Percentiles rank a stretch among this genome's conserved stretches.
Evolutionary conservation across 495 filamentous ascomycete species (phyloP).

Genomic region (Lasiosphaeriaceae sp.): DNA sequence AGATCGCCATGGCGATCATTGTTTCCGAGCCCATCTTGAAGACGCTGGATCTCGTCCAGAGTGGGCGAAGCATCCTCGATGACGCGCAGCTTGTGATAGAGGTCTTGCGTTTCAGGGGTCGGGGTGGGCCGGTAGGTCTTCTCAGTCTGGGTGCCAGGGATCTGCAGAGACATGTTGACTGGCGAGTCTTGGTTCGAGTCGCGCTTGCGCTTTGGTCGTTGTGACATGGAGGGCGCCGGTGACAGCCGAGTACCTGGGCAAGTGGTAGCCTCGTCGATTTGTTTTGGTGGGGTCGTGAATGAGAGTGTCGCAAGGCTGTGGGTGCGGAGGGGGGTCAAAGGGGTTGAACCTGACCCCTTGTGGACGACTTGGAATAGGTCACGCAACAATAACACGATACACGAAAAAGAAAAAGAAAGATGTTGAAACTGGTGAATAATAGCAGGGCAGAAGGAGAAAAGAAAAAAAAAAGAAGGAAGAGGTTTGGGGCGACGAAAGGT

Average conservation of each 20-base stretch:
- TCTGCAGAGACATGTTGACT: background rate
- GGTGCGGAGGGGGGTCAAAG: too few species aligned
- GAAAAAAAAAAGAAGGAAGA: background rate
- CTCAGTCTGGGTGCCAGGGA: background rate
- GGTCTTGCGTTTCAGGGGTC: conserved; percentile 28
- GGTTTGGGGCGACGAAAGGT: background rate
- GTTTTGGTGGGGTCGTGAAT: background rate
- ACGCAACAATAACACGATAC: background rate
- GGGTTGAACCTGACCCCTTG: too few species aligned
- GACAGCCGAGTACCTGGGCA: background rate
- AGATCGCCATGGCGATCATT: background rate
- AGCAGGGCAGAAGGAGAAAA: conserved; percentile 1
- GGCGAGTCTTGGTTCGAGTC: background rate
- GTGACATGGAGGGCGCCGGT: background rate
- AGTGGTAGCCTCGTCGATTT: background rate
- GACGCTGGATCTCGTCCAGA: background rate
- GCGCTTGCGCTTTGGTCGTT: background rate
- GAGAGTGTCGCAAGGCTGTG: background rate
- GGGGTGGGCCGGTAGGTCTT: conserved; percentile 3
- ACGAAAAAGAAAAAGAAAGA: background rate
- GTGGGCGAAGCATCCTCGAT: conserved; percentile 16
- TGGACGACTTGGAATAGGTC: too few species aligned
- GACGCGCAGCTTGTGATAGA: conserved; percentile 32
- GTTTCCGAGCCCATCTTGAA: background rate
- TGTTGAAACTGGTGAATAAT: too few species aligned